Percentiles rank a stretch among this genome's conserved stretches.
phyloP scores from a whole-genome alignment of 116 monocot species.

The Trichopus zeylanicus region DNA sequence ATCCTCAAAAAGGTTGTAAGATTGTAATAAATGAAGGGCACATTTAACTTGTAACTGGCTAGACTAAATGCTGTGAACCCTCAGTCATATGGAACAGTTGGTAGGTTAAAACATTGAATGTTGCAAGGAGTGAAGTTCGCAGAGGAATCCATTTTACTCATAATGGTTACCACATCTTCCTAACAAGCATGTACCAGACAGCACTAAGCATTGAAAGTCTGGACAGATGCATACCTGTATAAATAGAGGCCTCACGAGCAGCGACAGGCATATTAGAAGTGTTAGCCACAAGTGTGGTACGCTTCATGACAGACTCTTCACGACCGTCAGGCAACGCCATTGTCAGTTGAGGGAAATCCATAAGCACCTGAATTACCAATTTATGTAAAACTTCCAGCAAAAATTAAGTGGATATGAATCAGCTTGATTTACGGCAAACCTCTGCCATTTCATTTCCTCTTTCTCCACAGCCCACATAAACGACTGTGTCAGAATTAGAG shows the following conservation, averaged over 20 bases:
- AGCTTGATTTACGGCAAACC: slow-evolving; percentile 27
- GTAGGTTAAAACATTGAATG: too few species aligned
- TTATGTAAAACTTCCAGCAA: background rate
- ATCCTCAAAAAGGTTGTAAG: too few species aligned
- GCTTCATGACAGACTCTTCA: slow-evolving; percentile 99
- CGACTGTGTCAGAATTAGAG: slow-evolving; percentile 98
- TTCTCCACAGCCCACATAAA: slow-evolving; percentile 99
- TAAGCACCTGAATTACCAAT: slow-evolving; percentile 57
- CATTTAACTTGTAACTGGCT: too few species aligned
- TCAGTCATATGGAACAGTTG: too few species aligned
- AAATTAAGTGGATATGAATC: slow-evolving; percentile 6
- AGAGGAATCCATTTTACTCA: too few species aligned
- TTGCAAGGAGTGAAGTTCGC: too few species aligned
- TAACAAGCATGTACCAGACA: too few species aligned
- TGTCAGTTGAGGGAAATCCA: slow-evolving; percentile 99
- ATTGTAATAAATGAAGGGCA: too few species aligned
- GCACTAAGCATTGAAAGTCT: too few species aligned
- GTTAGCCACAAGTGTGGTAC: slow-evolving; percentile 98
- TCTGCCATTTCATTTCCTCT: slow-evolving; percentile 99
- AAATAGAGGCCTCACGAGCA: slow-evolving; percentile 98
- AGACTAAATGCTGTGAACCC: too few species aligned
- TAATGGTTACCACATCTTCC: too few species aligned
- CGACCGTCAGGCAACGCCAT: slow-evolving; percentile 99
- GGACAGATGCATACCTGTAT: slow-evolving; percentile 83
- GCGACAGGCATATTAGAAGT: slow-evolving; percentile 99